Evolutionary conservation across 495 filamentous ascomycete species (phyloP).

Genomic region (Hyaloscypha variabilis): DNA sequence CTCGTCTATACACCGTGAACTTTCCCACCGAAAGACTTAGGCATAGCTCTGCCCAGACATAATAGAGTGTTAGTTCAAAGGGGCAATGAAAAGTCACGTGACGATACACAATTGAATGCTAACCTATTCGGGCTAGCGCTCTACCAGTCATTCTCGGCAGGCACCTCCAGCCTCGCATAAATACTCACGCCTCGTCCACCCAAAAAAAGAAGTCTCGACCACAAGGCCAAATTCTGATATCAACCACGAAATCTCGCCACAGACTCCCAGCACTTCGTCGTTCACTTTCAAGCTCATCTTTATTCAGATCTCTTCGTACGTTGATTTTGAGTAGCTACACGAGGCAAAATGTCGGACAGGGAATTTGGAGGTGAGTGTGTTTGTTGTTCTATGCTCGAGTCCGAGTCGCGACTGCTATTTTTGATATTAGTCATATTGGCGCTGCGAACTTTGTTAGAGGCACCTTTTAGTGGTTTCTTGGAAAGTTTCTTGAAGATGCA

Average conservation of each 20-base stretch:
- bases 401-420: background rate
- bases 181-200: slow-evolving; percentile 16
- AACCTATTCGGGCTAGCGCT: background rate
- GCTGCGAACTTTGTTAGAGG: background rate
- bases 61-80: too few species aligned
- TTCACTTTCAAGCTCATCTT: background rate
- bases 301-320: background rate
- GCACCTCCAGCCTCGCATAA: slow-evolving; percentile 26
- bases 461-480: background rate
- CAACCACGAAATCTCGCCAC: background rate
- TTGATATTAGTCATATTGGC: background rate
- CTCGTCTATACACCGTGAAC: background rate
- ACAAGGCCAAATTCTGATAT: slow-evolving; percentile 16
- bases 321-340: background rate
- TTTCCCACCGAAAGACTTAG: background rate
- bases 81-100: background rate
- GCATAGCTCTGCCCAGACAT: too few species aligned
- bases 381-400: slow-evolving; percentile 6
- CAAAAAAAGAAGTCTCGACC: slow-evolving; percentile 10
- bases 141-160: background rate
- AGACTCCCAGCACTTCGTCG: background rate
- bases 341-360: slow-evolving; percentile 30
- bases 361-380: slow-evolving; percentile 40
- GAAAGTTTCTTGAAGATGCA: background rate
- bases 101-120: background rate